Percentiles rank a stretch among this genome's conserved stretches.
Conservation (phyloP, 1,139 yeast species). For the Diutina sp. region DNA sequence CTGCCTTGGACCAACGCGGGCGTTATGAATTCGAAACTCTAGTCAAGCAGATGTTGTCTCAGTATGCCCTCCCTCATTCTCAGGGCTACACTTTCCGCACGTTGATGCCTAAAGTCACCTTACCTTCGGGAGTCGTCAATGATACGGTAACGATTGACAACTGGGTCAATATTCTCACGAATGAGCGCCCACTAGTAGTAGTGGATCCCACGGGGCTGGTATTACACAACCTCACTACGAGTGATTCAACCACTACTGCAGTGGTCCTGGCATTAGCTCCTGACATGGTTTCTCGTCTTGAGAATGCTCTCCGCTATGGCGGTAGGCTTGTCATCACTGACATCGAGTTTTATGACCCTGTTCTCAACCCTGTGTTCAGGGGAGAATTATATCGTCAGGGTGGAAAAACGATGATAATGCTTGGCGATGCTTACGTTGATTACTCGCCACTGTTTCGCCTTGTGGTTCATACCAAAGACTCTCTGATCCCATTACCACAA, state of each 20-base stretch:
- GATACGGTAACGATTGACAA: background rate
- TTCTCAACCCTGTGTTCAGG: background rate
- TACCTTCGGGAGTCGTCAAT: background rate
- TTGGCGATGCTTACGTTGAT: background rate
- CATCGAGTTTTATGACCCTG: background rate
- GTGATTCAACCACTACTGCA: background rate
- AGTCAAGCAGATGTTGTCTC: slow-evolving; percentile 31
- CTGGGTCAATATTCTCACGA: background rate
- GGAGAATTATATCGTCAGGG: background rate
- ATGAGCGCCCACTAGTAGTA: background rate
- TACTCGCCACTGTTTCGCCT: background rate
- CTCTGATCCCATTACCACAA: background rate
- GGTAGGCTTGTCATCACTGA: background rate
- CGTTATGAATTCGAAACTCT: slow-evolving; percentile 23
- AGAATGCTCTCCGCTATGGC: background rate
- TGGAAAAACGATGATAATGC: background rate
- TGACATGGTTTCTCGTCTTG: background rate
- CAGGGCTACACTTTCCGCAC: background rate
- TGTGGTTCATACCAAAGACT: background rate
- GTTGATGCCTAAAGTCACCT: background rate
- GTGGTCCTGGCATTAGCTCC: background rate
- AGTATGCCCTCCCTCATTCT: slow-evolving; percentile 21
- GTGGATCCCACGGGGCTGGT: background rate
- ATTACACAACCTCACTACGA: background rate
- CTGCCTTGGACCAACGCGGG: slow-evolving; percentile 41